Conservation (phyloP, 2,329 filamentous ascomycete genomes). For the Claviceps fusiformis region DNA sequence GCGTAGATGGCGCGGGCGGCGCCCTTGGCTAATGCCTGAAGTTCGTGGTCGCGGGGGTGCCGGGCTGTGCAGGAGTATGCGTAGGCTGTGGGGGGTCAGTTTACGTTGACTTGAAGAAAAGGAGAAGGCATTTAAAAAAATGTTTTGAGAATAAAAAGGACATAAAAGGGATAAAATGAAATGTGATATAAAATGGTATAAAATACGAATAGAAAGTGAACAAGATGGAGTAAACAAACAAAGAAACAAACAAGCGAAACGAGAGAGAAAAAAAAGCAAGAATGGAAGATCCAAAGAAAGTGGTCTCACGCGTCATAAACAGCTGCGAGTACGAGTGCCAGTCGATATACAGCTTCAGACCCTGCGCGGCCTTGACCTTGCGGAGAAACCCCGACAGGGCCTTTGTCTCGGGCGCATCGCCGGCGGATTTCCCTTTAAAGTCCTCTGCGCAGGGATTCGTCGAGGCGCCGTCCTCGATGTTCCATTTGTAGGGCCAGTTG, state of each 20-base stretch:
- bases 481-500: constrained; percentile 46
- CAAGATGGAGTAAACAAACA: not conserved
- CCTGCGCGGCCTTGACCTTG: constrained; percentile 23
- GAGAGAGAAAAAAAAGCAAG: not conserved
- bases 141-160: too few species aligned
- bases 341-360: constrained; percentile 50
- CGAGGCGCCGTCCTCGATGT: constrained; percentile 30
- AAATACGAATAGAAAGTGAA: not conserved
- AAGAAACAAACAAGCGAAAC: not conserved
- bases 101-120: too few species aligned
- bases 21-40: constrained; percentile 33
- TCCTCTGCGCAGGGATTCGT: constrained; percentile 37
- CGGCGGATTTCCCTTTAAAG: constrained; percentile 28
- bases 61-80: constrained; percentile 42
- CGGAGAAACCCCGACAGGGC: constrained; percentile 27
- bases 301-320: constrained; percentile 46
- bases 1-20: constrained; percentile 21
- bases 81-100: constrained; percentile 30
- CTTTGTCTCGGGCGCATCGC: constrained; percentile 38
- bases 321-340: constrained; percentile 51
- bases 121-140: too few species aligned
- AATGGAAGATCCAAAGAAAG: too few species aligned
- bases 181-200: not conserved
- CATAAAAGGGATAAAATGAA: too few species aligned
- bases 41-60: constrained; percentile 31